Evolutionary conservation across 495 filamentous ascomycete species (phyloP), one percentile per base, ranked within the genome.

Genomic region (Trichoderma orchidacearum): DNA sequence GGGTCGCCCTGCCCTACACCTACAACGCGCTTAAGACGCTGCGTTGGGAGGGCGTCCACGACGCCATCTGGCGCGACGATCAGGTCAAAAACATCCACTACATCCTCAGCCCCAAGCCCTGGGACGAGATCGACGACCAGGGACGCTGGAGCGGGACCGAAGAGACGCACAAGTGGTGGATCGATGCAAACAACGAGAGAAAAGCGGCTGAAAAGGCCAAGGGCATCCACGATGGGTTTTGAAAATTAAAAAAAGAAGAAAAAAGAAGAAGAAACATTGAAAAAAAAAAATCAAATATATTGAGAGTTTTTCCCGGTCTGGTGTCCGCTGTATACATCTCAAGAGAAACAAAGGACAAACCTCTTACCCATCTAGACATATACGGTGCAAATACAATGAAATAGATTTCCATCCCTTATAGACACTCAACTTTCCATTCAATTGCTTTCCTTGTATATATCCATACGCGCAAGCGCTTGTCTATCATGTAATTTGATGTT

Each of bases 21-120:
- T 93, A 92, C 68, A 94, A 94, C 68, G 89, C 85, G 45, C 70
- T 93, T 41, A 91, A 90, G 72, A 89, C 89, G 17, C 59, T 90
- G 66, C 75, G 87, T 34, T 79, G 79, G 80, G 63, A 75, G 35
- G 78, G 75, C 6, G 85, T 89, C 54, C 89, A 94, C 59, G 69
- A 72, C 45, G 63, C 74, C 34, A 87, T 92, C 55, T 93, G 89
- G 88, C 69, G 77, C 29, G 89, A 93, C 64, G 80, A 82, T 13
- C 61, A 76, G 57, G 85, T 93, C 17, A 89, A 86, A 75, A 88
- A 87, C 65, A 64, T 91, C 17, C 89, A 93, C 65, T 91, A 86
- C 62, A 84, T 94, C 23, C 63, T 93, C n/a, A 75, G 71, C 29
- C 85, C 84, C 27, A 93, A 94, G 67, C 89, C 89, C 25, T 92